Evolutionary conservation across 345 rosid genomes (phyloP).

Genomic region (Boechera divaricarpa): DNA sequence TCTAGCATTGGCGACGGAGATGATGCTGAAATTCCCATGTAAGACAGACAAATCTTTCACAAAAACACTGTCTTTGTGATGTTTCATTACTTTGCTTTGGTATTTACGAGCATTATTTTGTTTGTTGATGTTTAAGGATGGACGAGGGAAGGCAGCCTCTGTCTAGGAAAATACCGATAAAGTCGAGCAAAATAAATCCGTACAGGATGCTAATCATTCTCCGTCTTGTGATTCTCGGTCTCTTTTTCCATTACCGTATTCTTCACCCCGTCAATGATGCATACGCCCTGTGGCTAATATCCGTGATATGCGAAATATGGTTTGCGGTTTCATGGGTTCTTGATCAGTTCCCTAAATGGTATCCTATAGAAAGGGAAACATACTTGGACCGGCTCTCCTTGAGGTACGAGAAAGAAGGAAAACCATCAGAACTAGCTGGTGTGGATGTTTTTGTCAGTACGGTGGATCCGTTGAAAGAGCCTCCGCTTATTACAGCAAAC

Average conservation of each 20-base stretch:
- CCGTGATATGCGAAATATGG: constrained; percentile 93
- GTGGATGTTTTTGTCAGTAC: constrained; percentile 73
- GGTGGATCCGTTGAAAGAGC: constrained; percentile 93
- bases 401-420: constrained; percentile 50
- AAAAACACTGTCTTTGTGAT: constrained; percentile 1
- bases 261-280: constrained; percentile 89
- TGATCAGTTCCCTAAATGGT: constrained; percentile 94
- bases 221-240: constrained; percentile 73
- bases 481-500: constrained; percentile 93
- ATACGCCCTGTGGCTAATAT: constrained; percentile 75
- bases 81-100: background rate
- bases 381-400: constrained; percentile 79
- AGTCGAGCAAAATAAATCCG: constrained; percentile 85
- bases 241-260: constrained; percentile 88
- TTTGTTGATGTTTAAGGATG: constrained; percentile 59
- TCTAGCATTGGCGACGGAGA: constrained; percentile 56
- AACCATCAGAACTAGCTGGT: too few species aligned
- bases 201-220: constrained; percentile 77
- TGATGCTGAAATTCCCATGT: constrained; percentile 82
- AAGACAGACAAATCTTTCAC: constrained; percentile 27
- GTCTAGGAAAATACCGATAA: constrained; percentile 79
- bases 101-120: background rate
- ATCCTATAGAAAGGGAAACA: constrained; percentile 80
- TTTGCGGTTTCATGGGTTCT: constrained; percentile 95
- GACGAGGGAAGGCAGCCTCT: constrained; percentile 97